These are phyloP conservation scores for Nigrospora oryzae DNA, from an alignment of 2,329 filamentous ascomycete genomes.

Conservation along the genomic window DNA sequence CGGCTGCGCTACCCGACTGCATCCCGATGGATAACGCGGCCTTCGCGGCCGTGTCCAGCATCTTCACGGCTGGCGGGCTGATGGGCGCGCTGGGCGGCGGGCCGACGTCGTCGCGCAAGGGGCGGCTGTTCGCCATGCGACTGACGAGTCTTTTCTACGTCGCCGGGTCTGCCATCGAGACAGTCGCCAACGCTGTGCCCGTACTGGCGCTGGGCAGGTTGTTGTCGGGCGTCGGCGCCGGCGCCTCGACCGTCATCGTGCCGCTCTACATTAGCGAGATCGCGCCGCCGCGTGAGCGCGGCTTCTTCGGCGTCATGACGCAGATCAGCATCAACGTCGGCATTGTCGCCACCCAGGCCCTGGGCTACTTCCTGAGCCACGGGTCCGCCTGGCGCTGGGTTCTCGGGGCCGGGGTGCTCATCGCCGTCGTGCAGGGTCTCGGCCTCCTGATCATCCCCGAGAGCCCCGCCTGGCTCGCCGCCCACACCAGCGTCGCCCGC, in stretches of 20 bases:
- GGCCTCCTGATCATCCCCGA: constrained; percentile 75
- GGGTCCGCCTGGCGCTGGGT: constrained; percentile 78
- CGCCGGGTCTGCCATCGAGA: constrained; percentile 67
- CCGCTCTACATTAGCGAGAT: constrained; percentile 93
- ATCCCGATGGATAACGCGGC: constrained; percentile 78
- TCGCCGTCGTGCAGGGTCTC: constrained; percentile 59
- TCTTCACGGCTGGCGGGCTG: constrained; percentile 86
- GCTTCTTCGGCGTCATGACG: constrained; percentile 77
- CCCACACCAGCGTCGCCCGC: constrained; percentile 46
- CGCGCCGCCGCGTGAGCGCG: constrained; percentile 64
- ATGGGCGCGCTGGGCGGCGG: constrained; percentile 74
- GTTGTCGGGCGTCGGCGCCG: constrained; percentile 75
- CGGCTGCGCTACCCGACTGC: constrained; percentile 56
- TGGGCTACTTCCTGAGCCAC: constrained; percentile 82
- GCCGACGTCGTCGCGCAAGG: constrained; percentile 67
- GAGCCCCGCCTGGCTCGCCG: constrained; percentile 81
- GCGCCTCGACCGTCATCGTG: constrained; percentile 84
- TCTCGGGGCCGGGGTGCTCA: constrained; percentile 60
- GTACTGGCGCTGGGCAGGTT: constrained; percentile 68
- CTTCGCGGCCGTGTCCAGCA: constrained; percentile 80
- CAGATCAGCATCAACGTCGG: constrained; percentile 92
- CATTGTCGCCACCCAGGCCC: constrained; percentile 72
- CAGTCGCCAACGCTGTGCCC: constrained; percentile 58
- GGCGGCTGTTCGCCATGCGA: constrained; percentile 69
- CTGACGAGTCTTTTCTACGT: constrained; percentile 70